Percentiles rank a stretch among this genome's conserved stretches.
phyloP scores from a whole-genome alignment of 306 rosid species.

The Rosa chinensis region DNA sequence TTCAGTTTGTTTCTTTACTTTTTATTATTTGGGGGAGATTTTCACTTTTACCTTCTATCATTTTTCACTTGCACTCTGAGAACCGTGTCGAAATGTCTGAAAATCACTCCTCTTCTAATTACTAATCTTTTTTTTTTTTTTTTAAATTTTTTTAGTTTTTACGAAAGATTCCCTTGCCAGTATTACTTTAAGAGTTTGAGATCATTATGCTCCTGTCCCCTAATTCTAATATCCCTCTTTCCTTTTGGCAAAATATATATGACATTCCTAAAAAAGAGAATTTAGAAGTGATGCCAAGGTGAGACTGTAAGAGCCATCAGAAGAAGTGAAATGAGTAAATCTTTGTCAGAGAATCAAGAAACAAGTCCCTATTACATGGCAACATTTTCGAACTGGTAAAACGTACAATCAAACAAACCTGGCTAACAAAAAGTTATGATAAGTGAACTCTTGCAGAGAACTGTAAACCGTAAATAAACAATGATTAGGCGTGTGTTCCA shows the following conservation, averaged over 20 bases:
- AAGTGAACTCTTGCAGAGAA: conserved; percentile 20
- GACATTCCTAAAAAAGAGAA: background rate
- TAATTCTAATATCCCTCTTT: background rate
- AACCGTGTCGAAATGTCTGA: too few species aligned
- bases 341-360: conserved; percentile 5
- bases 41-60: background rate
- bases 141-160: too few species aligned
- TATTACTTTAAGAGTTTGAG: too few species aligned
- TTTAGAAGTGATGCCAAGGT: background rate
- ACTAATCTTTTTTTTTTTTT: too few species aligned
- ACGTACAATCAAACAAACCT: conserved; percentile 35
- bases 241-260: background rate
- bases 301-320: background rate
- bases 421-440: conserved; percentile 20
- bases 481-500: conserved; percentile 15
- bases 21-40: too few species aligned
- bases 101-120: too few species aligned
- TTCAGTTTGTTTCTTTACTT: background rate
- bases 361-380: conserved; percentile 35
- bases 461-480: too few species aligned
- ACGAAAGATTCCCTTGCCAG: background rate
- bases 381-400: conserved; percentile 34
- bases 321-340: background rate
- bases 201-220: background rate
- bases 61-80: background rate